phyloP scores from a whole-genome alignment of 345 rosid genomes.

The Stellera chamaejasme region DNA sequence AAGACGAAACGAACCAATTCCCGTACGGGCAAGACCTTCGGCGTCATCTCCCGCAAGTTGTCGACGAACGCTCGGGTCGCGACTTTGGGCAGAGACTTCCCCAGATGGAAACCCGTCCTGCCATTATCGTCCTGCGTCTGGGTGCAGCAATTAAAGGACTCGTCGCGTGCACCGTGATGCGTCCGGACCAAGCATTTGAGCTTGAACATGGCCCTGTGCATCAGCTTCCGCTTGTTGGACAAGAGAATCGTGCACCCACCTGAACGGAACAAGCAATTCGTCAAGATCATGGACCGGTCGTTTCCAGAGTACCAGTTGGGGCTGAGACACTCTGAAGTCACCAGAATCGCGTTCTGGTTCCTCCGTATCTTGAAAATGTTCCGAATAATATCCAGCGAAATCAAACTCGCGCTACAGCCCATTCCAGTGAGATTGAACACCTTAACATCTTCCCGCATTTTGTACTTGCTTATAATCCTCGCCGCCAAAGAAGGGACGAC shows the following conservation, averaged over 20 bases:
- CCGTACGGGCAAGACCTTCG: constrained; percentile 65
- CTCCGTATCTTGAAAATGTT: constrained; percentile 46
- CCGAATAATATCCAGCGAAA: constrained; percentile 60
- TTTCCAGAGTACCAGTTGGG: constrained; percentile 85
- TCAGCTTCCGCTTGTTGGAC: constrained; percentile 53
- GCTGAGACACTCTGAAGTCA: constrained; percentile 72
- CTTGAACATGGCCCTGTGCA: constrained; percentile 47
- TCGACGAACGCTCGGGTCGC: constrained; percentile 74
- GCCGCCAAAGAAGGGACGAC: constrained; percentile 51
- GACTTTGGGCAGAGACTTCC: constrained; percentile 59
- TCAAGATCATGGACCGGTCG: constrained; percentile 77
- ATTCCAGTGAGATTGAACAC: constrained; percentile 67
- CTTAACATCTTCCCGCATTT: constrained; percentile 67
- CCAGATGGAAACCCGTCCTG: constrained; percentile 54
- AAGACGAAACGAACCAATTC: constrained; percentile 53
- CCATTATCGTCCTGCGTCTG: constrained; percentile 74
- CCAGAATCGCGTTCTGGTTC: constrained; percentile 45
- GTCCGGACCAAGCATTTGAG: constrained; percentile 72
- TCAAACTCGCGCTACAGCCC: constrained; percentile 92
- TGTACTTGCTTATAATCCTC: constrained; percentile 63
- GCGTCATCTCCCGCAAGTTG: constrained; percentile 59
- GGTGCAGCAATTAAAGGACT: constrained; percentile 56
- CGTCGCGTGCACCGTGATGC: constrained; percentile 79
- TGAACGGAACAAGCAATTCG: constrained; percentile 71
- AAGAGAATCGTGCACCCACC: constrained; percentile 78